Evolutionary conservation across 768 basidiomycete species (phyloP).

Genomic region (Hygrocybe punicea): DNA sequence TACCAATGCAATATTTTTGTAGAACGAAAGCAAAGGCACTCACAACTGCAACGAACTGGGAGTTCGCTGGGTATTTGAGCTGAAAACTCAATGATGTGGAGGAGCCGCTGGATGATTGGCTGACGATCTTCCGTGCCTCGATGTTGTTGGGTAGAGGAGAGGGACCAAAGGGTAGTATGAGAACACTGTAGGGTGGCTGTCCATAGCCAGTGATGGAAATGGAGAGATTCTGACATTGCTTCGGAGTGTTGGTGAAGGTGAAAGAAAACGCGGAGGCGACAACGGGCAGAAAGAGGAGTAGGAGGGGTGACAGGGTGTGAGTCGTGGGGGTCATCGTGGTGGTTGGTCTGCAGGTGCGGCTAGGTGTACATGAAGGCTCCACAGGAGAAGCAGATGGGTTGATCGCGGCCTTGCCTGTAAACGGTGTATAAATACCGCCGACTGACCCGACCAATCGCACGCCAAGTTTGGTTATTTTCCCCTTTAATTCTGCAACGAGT

Average conservation of each 20-base stretch:
- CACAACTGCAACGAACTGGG: constrained; percentile 75
- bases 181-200: constrained; percentile 66
- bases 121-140: constrained; percentile 61
- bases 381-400: not conserved
- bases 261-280: constrained; percentile 43
- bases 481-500: too few relatives aligned
- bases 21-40: constrained; percentile 30
- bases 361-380: not conserved
- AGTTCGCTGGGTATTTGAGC: constrained; percentile 61
- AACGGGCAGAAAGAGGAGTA: constrained; percentile 26
- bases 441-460: too few relatives aligned
- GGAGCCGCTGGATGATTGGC: constrained; percentile 47
- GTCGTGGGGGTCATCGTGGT: constrained; percentile 4
- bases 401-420: not conserved
- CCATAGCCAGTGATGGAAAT: constrained; percentile 53
- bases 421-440: too few relatives aligned
- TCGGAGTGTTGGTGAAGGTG: constrained; percentile 46
- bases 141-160: constrained; percentile 56
- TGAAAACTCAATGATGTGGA: constrained; percentile 47
- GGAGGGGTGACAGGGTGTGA: constrained; percentile 15
- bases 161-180: constrained; percentile 67
- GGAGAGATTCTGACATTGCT: constrained; percentile 65
- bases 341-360: not conserved
- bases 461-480: too few relatives aligned
- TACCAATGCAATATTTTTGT: not conserved